Base-by-base conservation (phyloP, 768 basidiomycete genomes). In the Mycena rebaudengoi region DNA sequence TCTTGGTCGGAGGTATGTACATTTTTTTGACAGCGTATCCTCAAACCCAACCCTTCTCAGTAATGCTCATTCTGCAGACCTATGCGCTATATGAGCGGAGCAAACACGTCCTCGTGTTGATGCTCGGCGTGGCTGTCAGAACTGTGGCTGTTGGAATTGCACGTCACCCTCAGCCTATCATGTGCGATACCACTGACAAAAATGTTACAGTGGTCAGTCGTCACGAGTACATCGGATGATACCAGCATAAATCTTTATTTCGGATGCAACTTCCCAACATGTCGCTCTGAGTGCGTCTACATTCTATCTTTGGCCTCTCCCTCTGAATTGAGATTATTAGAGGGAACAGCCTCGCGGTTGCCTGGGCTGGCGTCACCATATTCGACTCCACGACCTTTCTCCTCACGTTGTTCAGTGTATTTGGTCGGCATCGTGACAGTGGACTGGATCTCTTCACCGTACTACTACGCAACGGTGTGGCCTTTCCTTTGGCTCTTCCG, bases 51-150 rank as follows among this genome's bases (percentile, higher is more conserved):
- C 46, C 18, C 46, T 18, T 30, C 46, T 20, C 20, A 50, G 49
- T 35, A 12, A 50, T 50, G 49, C 49, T 50, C 32, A 3, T 50
- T 35, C 30, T 50, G 32, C 49, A 33, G 32, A 50, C 49, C 30
- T 50, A 49, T 49, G 46, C 46, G 30, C 49, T 50, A 35, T 50
- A 46, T n/a, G n/a, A n/a, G n/a, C n/a, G n/a, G n/a, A n/a, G n/a
- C n/a, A n/a, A n/a, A n/a, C n/a, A n/a, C 32, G 49, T 50, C 20
- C 32, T 50, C n/a, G 32, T 21, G n/a, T 35, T 50, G 49, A 50
- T 50, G 49, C 20, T 50, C 21, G 23, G n/a, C 7, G 32, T 50
- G 20, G 32, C 49, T 11, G 49, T 33, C 32, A 33, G n/a, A 33
- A 35, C 49, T 50, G 49, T 33, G 30, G 49, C 20, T 50, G 49